Base-by-base conservation (phyloP, 2,329 filamentous ascomycete genomes). In the Ophiosphaerella korrae region DNA sequence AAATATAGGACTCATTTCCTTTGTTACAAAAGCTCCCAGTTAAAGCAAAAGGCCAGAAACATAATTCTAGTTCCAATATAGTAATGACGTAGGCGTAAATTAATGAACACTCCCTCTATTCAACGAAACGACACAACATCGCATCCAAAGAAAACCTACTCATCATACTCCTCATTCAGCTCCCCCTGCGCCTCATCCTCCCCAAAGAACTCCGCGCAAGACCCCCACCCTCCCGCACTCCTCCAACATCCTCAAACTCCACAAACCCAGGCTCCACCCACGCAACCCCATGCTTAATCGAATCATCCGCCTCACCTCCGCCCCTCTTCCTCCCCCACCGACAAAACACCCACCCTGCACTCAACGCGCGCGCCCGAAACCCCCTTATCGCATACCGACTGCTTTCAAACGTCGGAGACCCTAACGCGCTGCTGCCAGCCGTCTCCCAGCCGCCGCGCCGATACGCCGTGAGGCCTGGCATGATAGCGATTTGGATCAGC, bases 361-460 rank as follows among this genome's bases (percentile, higher is more conserved):
- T 56, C 35, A 73, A 12, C 1, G 48, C 6, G 1, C 64, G 36
- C 1, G 9, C 42, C 2, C 68, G 45, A 5, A 66, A 39, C 0
- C 67, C 64, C 42, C 36, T 26, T 0, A 29, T 9, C 41, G 37
- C 42, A 3, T 36, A 48, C 32, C 9, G 49, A 3, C 1, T 2
- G 2, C 39, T 26, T 18, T 52, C 52, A 29, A 32, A 53, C 8
- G 16, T 35, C 0, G 37, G 37, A 0, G 41, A 16, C 21, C 7
- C 3, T 1, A 24, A 2, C 0, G 9, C 26, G 5, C 26, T 43
- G 21, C 34, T 53, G 0, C 38, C 11, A 6, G n/a, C 3, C 0
- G 32, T 51, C 39, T 70, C 67, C 64, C 68, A 71, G 1, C 70
- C 67, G 0, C 68, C 69, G 0, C 13, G 16, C 0, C 67, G 55